Evolutionary conservation across 345 rosid species (phyloP).

Genomic region (Barbarea vulgaris): DNA sequence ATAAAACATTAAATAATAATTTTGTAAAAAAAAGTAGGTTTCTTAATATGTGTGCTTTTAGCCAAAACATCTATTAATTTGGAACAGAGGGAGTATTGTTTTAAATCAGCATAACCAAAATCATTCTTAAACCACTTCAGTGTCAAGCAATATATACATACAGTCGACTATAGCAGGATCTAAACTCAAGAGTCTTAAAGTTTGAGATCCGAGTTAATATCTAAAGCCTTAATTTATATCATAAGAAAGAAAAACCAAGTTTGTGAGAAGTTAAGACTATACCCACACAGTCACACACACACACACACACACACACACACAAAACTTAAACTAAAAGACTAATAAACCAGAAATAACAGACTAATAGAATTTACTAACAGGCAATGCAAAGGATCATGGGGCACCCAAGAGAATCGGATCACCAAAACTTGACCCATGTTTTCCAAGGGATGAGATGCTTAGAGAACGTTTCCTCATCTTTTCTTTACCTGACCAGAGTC

Average conservation of each 20-base stretch:
- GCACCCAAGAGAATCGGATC: conserved; percentile 68
- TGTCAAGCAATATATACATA: background rate
- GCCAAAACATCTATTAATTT: too few species aligned
- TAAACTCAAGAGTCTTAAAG: background rate
- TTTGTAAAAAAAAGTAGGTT: too few species aligned
- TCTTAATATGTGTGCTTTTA: too few species aligned
- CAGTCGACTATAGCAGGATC: background rate
- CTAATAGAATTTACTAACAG: background rate
- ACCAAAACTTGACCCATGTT: conserved; percentile 47
- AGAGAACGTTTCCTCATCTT: conserved; percentile 73
- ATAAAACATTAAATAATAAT: too few species aligned
- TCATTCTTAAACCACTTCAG: background rate
- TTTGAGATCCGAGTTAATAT: background rate
- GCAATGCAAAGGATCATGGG: conserved; percentile 32
- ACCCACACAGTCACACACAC: background rate
- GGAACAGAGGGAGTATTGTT: too few species aligned
- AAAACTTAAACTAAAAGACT: conserved; percentile 7
- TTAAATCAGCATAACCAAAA: background rate
- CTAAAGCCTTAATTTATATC: background rate
- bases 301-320: background rate
- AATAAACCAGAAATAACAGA: background rate
- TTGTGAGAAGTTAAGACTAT: conserved; percentile 26
- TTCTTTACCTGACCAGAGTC: conserved; percentile 40
- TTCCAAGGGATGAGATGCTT: conserved; percentile 74
- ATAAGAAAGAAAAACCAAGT: background rate